These are phyloP conservation scores for Warburgia ugandensis DNA, from an alignment of 164 flowering plant species.

Conservation along the genomic window DNA sequence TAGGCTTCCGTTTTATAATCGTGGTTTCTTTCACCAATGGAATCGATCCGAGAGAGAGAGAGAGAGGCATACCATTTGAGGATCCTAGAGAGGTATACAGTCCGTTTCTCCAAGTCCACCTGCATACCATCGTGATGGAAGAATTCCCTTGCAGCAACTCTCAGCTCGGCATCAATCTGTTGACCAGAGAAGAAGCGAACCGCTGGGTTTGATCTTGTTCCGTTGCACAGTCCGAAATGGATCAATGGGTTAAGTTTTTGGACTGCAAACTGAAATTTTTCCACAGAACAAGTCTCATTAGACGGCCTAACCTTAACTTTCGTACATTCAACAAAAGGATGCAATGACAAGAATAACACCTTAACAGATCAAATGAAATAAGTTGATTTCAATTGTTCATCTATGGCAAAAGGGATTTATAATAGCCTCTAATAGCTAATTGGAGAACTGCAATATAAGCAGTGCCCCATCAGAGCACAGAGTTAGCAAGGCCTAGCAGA, in stretches of 20 bases:
- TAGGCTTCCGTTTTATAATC: neutral
- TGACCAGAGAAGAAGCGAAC: constrained; percentile 69
- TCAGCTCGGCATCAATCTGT: constrained; percentile 62
- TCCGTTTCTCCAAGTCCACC: constrained; percentile 67
- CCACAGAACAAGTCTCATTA: neutral
- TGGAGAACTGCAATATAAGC: too few species aligned
- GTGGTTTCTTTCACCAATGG: neutral
- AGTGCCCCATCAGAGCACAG: too few species aligned
- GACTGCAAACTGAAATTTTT: constrained; percentile 39
- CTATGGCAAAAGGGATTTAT: too few species aligned
- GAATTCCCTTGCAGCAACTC: constrained; percentile 68
- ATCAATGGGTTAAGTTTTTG: constrained; percentile 54
- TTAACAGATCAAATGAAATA: too few species aligned
- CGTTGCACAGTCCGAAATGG: constrained; percentile 81
- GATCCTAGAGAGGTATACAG: constrained; percentile 57
- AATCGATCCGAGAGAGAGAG: neutral
- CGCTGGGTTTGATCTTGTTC: constrained; percentile 64
- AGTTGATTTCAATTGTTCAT: too few species aligned
- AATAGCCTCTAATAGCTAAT: too few species aligned
- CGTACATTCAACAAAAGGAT: too few species aligned
- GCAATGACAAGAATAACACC: too few species aligned
- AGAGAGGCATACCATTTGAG: constrained; percentile 62
- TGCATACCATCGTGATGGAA: constrained; percentile 54
- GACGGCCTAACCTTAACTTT: neutral
- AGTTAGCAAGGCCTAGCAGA: too few species aligned